Evolutionary conservation across 805 yeast genomes (phyloP).

Genomic region (Candida multigemmis): DNA sequence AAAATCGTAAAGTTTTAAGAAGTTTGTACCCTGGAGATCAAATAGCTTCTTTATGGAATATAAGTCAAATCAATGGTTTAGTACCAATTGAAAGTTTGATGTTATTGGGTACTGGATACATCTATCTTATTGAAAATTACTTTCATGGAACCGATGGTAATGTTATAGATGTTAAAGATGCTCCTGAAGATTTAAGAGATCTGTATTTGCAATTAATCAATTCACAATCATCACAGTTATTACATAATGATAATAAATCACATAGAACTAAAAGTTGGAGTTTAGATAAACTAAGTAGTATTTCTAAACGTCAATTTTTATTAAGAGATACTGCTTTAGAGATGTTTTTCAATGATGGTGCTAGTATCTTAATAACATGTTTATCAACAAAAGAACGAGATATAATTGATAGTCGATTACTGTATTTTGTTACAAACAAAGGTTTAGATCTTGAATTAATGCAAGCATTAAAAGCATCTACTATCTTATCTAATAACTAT

Average conservation of each 20-base stretch:
- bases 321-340: conserved; percentile 78
- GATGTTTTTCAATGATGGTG: conserved; percentile 64
- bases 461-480: conserved; percentile 44
- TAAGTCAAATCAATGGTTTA: conserved; percentile 68
- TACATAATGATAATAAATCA: conserved; percentile 10
- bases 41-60: conserved; percentile 66
- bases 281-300: conserved; percentile 46
- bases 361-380: conserved; percentile 62
- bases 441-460: conserved; percentile 48
- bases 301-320: conserved; percentile 67
- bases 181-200: conserved; percentile 54
- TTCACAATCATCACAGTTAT: conserved; percentile 29
- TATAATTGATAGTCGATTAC: conserved; percentile 39
- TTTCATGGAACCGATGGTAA: conserved; percentile 42
- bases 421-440: conserved; percentile 38
- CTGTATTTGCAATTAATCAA: conserved; percentile 58
- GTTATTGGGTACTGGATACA: conserved; percentile 54
- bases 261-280: conserved; percentile 57
- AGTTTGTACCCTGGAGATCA: conserved; percentile 62
- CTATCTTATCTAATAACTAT: conserved; percentile 29
- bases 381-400: conserved; percentile 47
- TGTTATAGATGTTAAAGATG: conserved; percentile 61
- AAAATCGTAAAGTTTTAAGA: conserved; percentile 65
- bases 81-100: conserved; percentile 68
- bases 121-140: conserved; percentile 65